Percentiles rank a stretch among this genome's conserved stretches.
Conservation (phyloP, 164 flowering plant species). For the Berberis vulgaris region DNA sequence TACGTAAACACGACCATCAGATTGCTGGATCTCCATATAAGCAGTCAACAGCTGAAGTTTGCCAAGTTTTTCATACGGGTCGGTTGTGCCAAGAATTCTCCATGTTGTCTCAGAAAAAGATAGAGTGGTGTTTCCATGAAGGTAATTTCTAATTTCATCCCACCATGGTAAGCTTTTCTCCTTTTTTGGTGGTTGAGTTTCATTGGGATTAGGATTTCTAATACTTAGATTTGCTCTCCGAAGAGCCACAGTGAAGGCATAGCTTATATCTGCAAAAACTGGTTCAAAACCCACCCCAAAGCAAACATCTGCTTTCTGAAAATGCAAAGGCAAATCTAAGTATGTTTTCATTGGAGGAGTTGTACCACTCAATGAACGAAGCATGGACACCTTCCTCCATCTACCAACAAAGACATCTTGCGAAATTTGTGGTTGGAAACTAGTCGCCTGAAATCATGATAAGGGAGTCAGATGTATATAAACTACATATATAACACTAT, state of each 20-base stretch:
- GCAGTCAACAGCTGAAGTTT: conserved; percentile 65
- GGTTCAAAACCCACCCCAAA: conserved; percentile 98
- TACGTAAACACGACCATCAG: conserved; percentile 79
- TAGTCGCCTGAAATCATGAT: conserved; percentile 69
- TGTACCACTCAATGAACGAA: conserved; percentile 94
- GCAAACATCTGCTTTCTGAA: conserved; percentile 67
- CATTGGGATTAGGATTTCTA: conserved; percentile 19
- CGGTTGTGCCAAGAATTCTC: conserved; percentile 75
- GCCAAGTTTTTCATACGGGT: conserved; percentile 88
- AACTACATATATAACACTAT: too few species aligned
- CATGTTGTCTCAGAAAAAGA: conserved; percentile 54
- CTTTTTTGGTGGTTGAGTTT: conserved; percentile 65
- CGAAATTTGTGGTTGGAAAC: conserved; percentile 86
- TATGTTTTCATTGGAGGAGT: conserved; percentile 95
- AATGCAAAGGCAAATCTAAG: conserved; percentile 66
- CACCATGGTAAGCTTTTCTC: conserved; percentile 98
- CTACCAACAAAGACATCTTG: conserved; percentile 87
- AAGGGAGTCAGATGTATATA: neutral
- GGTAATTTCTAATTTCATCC: conserved; percentile 91
- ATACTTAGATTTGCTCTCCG: conserved; percentile 88
- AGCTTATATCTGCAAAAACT: conserved; percentile 81
- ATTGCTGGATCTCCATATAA: conserved; percentile 71
- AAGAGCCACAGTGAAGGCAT: conserved; percentile 96
- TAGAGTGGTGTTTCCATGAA: conserved; percentile 71
- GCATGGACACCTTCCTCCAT: conserved; percentile 88